Conservation (phyloP, 169 alveolate genomes). For the Haemoproteus tartakovskyi region DNA sequence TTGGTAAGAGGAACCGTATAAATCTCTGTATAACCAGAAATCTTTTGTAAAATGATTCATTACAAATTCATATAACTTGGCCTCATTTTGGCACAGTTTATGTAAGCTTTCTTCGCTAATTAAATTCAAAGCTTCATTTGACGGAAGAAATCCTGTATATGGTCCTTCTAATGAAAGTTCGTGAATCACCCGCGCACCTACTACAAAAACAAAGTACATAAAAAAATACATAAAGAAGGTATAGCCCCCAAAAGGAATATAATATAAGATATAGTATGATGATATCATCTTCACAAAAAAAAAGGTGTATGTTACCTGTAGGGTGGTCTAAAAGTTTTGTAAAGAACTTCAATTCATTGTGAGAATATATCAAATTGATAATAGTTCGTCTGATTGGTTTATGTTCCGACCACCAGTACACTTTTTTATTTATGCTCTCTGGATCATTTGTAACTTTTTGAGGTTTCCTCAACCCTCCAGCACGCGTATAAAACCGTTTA, state of each 20-base stretch:
- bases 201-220: conserved; percentile 11
- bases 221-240: no score
- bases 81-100: conserved; percentile 36
- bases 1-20: conserved; percentile 76
- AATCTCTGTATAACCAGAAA: conserved; percentile 76
- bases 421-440: conserved; percentile 74
- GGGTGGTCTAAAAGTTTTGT: conserved; percentile 33
- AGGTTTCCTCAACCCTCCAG: conserved; percentile 63
- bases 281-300: conserved; percentile 11
- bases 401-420: conserved; percentile 80
- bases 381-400: conserved; percentile 71
- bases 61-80: conserved; percentile 69
- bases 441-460: conserved; percentile 75
- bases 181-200: conserved; percentile 72
- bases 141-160: conserved; percentile 78
- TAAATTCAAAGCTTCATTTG: conserved; percentile 67
- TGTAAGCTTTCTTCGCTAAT: conserved; percentile 39
- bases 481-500: conserved; percentile 55
- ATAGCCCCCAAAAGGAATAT: no score
- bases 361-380: conserved; percentile 62
- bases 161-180: conserved; percentile 80
- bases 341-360: conserved; percentile 45
- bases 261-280: no score
- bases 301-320: conserved; percentile 1
- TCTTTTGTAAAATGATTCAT: conserved; percentile 73